Conservation (phyloP, 805 yeast genomes). For the Candida sonorensis region DNA sequence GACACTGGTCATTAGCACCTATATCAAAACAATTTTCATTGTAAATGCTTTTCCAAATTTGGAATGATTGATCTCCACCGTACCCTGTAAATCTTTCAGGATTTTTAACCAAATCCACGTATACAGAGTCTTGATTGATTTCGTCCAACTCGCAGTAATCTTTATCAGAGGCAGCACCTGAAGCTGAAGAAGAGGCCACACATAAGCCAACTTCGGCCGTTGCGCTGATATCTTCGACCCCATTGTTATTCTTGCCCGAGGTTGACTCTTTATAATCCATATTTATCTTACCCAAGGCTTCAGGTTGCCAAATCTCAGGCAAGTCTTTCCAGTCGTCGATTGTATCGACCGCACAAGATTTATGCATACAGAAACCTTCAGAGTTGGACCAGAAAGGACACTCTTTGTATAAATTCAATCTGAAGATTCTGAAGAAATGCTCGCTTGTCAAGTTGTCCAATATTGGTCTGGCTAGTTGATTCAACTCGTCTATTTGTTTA, state of each 20-base stretch:
- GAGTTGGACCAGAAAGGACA: slow-evolving; percentile 84
- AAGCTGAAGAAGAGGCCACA: slow-evolving; percentile 14
- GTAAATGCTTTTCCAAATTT: slow-evolving; percentile 90
- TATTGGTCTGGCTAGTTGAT: slow-evolving; percentile 45
- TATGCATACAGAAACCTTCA: slow-evolving; percentile 75
- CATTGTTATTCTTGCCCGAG: too few species aligned
- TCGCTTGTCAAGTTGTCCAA: slow-evolving; percentile 55
- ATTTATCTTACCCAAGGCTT: slow-evolving; percentile 56
- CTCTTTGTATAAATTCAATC: slow-evolving; percentile 70
- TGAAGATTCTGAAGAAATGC: slow-evolving; percentile 83
- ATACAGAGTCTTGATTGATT: slow-evolving; percentile 62
- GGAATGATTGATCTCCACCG: slow-evolving; percentile 85
- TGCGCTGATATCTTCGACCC: too few species aligned
- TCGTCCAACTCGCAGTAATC: slow-evolving; percentile 68
- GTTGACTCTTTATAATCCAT: too few species aligned
- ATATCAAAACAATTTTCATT: slow-evolving; percentile 74
- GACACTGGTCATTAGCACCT: slow-evolving; percentile 46
- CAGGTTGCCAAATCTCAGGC: slow-evolving; percentile 70
- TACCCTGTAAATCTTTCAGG: slow-evolving; percentile 97
- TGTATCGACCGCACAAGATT: slow-evolving; percentile 86
- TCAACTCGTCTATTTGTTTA: slow-evolving; percentile 44
- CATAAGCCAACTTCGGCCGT: too few species aligned
- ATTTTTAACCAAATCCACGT: slow-evolving; percentile 78
- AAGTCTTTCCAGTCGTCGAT: slow-evolving; percentile 65
- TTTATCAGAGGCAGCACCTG: slow-evolving; percentile 8